Base-by-base conservation (phyloP, 2,329 filamentous ascomycete genomes). In the Aspergillus tamarii region DNA sequence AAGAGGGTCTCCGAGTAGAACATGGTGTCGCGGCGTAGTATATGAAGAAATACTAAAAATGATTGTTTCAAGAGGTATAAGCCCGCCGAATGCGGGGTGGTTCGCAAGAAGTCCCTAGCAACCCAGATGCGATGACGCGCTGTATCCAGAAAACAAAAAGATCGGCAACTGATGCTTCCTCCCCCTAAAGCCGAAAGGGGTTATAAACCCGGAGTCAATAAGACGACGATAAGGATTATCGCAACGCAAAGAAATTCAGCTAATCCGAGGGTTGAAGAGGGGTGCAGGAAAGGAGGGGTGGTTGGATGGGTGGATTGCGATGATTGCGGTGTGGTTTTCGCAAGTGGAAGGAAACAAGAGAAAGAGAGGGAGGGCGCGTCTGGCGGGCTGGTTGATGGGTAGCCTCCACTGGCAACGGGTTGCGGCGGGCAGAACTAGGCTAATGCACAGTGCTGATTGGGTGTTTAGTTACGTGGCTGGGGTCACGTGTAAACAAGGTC, bases 1-100 rank as follows among this genome's bases (percentile, higher is more conserved):
- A 99, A 88, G 64, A 99, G 88, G 61, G 93, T 93, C 84, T 97
- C 93, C 60, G 95, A 97, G 80, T 97, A 98, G 82, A 99, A 99
- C 95, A 99, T 99, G 73, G 66, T 74, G 73, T 56, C 60, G 48
- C 60, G 55, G 32, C 23, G 52, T 36, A 30, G 23, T 53, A 5
- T 16, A 39, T 61, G 23, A 57, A 77, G 76, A 82, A 81, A 36
- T 52, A 32, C 71, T 68, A 71, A 34, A 23, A 45, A 45, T 26
- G 71, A 41, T 54, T 30, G 16, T 57, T 58, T 23, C 61, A 68
- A 46, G 66, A 68, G 28, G 28, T 52, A 32, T n/a, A 65, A 71
- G 50, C 73, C 74, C 74, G 72, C 72, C 71, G 69, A 71, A 70
- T 68, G 73, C 72, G 73, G 75, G 74, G 73, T 71, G 68, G 67